Conservation (phyloP, 2,329 filamentous ascomycete species). For the Aspergillus piperis region DNA sequence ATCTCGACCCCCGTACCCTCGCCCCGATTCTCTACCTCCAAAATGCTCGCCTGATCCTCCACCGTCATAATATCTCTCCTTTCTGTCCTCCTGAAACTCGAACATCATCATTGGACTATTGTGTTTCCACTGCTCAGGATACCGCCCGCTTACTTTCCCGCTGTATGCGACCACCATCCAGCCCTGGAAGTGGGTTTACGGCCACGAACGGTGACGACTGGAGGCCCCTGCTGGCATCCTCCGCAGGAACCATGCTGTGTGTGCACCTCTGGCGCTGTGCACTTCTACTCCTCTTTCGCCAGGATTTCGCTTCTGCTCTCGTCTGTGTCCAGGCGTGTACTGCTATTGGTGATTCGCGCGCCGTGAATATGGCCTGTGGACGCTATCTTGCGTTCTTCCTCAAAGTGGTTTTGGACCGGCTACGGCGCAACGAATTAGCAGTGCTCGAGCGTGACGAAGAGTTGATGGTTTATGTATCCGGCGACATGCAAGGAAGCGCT, state of each 20-base stretch:
- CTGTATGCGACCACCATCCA: slow-evolving; percentile 50
- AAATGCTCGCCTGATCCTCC: slow-evolving; percentile 78
- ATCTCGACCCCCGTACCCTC: slow-evolving; percentile 72
- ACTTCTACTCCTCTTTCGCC: slow-evolving; percentile 74
- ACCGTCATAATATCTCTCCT: slow-evolving; percentile 84
- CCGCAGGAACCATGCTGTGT: slow-evolving; percentile 73
- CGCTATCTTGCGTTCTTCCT: slow-evolving; percentile 82
- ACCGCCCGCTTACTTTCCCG: slow-evolving; percentile 76
- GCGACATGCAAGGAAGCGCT: slow-evolving; percentile 78
- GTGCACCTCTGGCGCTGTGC: slow-evolving; percentile 86
- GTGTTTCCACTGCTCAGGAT: slow-evolving; percentile 72
- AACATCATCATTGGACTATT: slow-evolving; percentile 72
- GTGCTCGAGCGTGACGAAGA: slow-evolving; percentile 73
- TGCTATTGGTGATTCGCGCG: slow-evolving; percentile 69
- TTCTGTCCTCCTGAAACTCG: slow-evolving; percentile 67
- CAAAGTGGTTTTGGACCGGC: slow-evolving; percentile 61
- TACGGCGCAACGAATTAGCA: slow-evolving; percentile 45
- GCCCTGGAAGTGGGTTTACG: neutral
- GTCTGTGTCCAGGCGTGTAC: slow-evolving; percentile 72
- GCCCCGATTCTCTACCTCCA: slow-evolving; percentile 77
- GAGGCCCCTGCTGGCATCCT: slow-evolving; percentile 62
- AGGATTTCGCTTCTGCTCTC: slow-evolving; percentile 70
- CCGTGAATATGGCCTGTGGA: slow-evolving; percentile 76
- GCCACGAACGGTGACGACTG: slow-evolving; percentile 44
- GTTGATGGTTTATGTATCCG: slow-evolving; percentile 80